Base-by-base conservation (phyloP, 2,329 filamentous ascomycete species). In the Cladophialophora yegresii region DNA sequence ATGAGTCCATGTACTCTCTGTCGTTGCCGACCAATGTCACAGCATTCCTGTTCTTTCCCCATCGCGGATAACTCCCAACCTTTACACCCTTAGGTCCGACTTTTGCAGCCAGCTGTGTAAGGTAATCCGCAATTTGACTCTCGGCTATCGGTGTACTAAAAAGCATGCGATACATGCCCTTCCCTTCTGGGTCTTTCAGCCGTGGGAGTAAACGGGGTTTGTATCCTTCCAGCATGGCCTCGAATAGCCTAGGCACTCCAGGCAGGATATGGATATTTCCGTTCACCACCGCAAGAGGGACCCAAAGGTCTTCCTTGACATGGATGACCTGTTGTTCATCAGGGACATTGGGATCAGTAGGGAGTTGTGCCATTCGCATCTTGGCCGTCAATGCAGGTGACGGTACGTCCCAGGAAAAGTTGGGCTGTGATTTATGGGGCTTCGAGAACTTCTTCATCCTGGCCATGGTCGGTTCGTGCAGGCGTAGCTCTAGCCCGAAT, bases 181-280 rank as follows among this genome's bases (percentile, higher is more conserved):
- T 93, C 58, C 90, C 91, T 67, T 93, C 88, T 0, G 90, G 90
- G 74, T 96, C 90, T 7, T 81, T 83, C 70, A 97, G 78, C 32
- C 91, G 84, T n/a, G 89, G 87, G 20, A 89, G 73, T 33, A 97
- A 75, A 54, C 80, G 74, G 0, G 91, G 87, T 76, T 90, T 93
- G 67, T 97, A 79, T 1, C 89, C 88, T 23, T 92, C 86, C 13
- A 98, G 80, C 67, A 98, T 82, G 58, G 82, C 82, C 77, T 93
- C 88, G 73, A 96, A 99, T 1, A 98, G 80, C 58, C 87, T 83
- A 0, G 95, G 95, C 16, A 98, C 89, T 0, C 95, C 95, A 0
- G 95, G 95, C 1, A 98, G 81, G 66, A 98, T 95, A 76, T 98
- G 91, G 4, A 98, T 80, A 73, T 99, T 99, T 57, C 91, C 91